Base-by-base conservation (phyloP, 1,139 yeast genomes). In the Scheffersomyces quercinus region DNA sequence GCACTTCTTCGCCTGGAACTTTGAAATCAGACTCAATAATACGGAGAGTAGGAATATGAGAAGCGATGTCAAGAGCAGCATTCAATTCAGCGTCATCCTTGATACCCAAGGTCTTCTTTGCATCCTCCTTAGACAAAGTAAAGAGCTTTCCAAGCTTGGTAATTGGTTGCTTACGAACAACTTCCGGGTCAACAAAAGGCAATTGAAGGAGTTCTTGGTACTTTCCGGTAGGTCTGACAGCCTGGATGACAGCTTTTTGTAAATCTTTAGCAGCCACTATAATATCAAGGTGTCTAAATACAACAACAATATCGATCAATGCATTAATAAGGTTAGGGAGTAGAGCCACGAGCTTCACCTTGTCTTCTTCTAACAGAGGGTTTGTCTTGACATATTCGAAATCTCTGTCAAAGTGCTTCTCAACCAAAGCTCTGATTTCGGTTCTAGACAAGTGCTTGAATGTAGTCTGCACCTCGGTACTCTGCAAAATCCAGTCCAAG, bases 1-100 rank as follows among this genome's bases (percentile, higher is more conserved):
- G 86, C 30, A 74, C 71, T 26, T 70, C 65, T 68, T 91, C 98
- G 32, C 98, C 99, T 3, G 97, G 95, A 36, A 91, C 97, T 50
- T 81, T 78, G 66, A 91, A 89, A 45, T 79, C 81, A 37, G 96
- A 84, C 42, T 81, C 81, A 36, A 90, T 53, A 15, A 91, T 70
- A 54, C 87, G 82, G 45, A 93, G 67, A 37, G 74, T 68, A 35
- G 98, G 97, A 35, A 89, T 80, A 41, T 75, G 71, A 5, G 76
- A 60, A 2, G 95, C 96, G 44, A 84, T 77, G 10, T 72, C 65
- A 40, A 85, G 61, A 3, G 89, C 77, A 30, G 73, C 70, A 20
- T 72, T 60, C 41, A 82, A 64, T 53, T 76, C 64, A 2, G 55
- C 53, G 28, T 71, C 68, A 48, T 82, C 82, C 16, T 58, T 55